Base-by-base conservation (phyloP, 176 grass and related monocot genomes). In the Phoenix dactylifera region DNA sequence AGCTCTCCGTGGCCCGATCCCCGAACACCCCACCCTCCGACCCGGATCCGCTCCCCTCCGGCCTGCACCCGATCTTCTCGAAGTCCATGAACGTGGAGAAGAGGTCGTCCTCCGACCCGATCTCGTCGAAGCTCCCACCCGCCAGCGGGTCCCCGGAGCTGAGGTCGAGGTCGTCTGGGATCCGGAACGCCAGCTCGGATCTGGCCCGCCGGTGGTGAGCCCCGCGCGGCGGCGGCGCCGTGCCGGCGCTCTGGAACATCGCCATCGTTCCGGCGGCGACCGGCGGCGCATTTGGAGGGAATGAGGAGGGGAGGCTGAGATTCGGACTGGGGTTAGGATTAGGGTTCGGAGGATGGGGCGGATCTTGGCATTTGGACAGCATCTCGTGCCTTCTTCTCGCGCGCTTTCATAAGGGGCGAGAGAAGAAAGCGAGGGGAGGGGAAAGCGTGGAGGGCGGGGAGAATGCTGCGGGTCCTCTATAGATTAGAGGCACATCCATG, bases 61-160 rank as follows among this genome's bases (percentile, higher is more conserved):
- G 39, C 68, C 65, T 76, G 49, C 75, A 76, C 49, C 78, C 83
- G 54, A 97, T 88, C 84, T 92, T 91, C 70, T 98, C 94, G 61
- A 98, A 83, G 81, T 92, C 88, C 94, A 98, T 98, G 76, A 92
- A 98, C 4, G 87, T 93, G 70, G 77, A 92, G 79, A 98, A 93
- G 70, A 98, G 79, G 74, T 98, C 94, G 52, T 98, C 94, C 65
- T 98, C 94, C 23, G 94, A 98, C 62, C 88, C 88, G 65, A 98
- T 85, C 84, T 98, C 82, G 53, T 98, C 88, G 58, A 83, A 77
- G 69, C 73, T 75, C 4, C 52, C 85, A 5, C 49, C 67, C 12
- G 70, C 74, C 24, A 24, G 67, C 24, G 55, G 77, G 35, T 64
- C 84, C 22, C 55, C 87, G 22, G 71, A 51, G 60, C 59, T 77